Percentiles rank a stretch among this genome's conserved stretches.
Conservation (phyloP, 495 filamentous ascomycete genomes). For the Elaphomyces granulatus region DNA sequence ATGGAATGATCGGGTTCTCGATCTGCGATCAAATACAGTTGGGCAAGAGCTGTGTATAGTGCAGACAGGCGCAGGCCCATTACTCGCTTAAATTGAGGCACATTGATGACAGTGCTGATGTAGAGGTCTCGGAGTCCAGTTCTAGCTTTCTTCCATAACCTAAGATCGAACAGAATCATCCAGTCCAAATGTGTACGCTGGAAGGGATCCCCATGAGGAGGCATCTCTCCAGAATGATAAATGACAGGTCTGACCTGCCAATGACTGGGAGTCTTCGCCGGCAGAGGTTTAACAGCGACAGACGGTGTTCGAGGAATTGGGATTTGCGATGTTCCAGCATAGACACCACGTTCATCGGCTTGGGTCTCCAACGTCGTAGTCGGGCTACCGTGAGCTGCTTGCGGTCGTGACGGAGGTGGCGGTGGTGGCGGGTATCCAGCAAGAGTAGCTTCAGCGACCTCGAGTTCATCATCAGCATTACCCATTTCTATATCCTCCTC, state of each 20-base stretch:
- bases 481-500: constrained; percentile 40
- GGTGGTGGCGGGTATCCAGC: constrained; percentile 52
- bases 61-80: constrained; percentile 84
- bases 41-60: constrained; percentile 82
- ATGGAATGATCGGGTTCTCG: constrained; percentile 96
- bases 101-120: constrained; percentile 87
- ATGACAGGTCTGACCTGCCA: constrained; percentile 71
- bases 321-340: constrained; percentile 14
- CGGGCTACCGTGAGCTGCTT: constrained; percentile 26
- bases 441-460: constrained; percentile 51
- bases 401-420: constrained; percentile 44
- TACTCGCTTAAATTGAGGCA: constrained; percentile 93
- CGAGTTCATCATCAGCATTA: constrained; percentile 46
- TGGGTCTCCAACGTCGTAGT: constrained; percentile 47
- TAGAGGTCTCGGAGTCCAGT: constrained; percentile 86
- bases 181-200: constrained; percentile 84
- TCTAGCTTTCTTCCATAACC: constrained; percentile 91
- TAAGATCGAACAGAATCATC: constrained; percentile 89
- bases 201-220: constrained; percentile 69
- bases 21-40: constrained; percentile 92
- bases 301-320: constrained; percentile 28
- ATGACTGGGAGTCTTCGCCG: constrained; percentile 47
- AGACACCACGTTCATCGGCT: constrained; percentile 26
- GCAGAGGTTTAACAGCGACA: constrained; percentile 19
- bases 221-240: constrained; percentile 41